phyloP scores from a whole-genome alignment of 148 eudicot species.

The Amaranthus palmeri region DNA sequence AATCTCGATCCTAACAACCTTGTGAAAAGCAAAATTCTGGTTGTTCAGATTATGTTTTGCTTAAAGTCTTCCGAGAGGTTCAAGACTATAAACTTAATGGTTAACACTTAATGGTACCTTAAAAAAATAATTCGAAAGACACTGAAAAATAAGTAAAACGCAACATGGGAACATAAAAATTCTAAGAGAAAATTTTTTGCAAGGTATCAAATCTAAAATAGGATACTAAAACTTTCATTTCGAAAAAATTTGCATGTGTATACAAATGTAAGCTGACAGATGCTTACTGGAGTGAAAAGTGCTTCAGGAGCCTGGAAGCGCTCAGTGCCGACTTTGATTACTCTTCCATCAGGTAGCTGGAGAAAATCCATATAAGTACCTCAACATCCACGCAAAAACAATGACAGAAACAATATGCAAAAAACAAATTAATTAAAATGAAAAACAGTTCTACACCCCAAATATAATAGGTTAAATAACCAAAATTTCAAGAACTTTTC shows the following conservation, averaged over 20 bases:
- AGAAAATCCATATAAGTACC: conserved; percentile 13
- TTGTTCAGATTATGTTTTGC: neutral
- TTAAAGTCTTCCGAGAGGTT: neutral
- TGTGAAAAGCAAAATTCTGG: neutral
- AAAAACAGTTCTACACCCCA: neutral
- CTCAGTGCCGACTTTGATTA: conserved; percentile 94
- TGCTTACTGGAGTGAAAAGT: conserved; percentile 91
- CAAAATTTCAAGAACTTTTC: no score
- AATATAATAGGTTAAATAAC: no score
- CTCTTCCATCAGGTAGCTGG: conserved; percentile 97
- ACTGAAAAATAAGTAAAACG: neutral
- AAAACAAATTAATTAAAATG: neutral
- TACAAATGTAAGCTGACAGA: neutral
- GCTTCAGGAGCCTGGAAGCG: conserved; percentile 99
- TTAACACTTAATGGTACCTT: neutral
- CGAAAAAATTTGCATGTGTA: neutral
- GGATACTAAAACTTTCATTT: neutral
- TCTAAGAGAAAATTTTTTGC: neutral
- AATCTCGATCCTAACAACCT: no score
- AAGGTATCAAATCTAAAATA: neutral
- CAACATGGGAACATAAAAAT: neutral
- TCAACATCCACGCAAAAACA: neutral
- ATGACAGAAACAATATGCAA: neutral
- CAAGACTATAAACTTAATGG: no score
- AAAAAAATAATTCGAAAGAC: neutral